phyloP scores from a whole-genome alignment of 2,329 filamentous ascomycete genomes.

The Penicillium sp. region DNA sequence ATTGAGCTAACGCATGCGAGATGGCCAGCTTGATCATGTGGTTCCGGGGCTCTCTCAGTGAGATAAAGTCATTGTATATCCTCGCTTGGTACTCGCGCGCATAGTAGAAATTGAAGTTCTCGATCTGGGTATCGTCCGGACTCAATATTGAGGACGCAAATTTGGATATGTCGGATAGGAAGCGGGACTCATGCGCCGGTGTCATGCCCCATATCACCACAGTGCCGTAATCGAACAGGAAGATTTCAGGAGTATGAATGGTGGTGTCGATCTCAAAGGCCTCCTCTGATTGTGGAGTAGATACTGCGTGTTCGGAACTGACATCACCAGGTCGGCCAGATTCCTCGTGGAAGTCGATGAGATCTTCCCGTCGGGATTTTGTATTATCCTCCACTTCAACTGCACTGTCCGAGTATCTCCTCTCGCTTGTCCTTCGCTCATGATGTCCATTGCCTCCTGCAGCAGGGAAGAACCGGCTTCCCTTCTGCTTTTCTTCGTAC shows the following conservation, averaged over 20 bases:
- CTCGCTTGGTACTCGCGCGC: slow-evolving; percentile 95
- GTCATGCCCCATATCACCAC: slow-evolving; percentile 99
- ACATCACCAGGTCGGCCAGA: slow-evolving; percentile 33
- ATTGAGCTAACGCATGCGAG: slow-evolving; percentile 91
- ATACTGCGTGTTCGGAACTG: slow-evolving; percentile 28
- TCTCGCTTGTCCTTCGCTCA: slow-evolving; percentile 53
- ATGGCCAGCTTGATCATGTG: slow-evolving; percentile 99
- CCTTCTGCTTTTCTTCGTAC: slow-evolving; percentile 48
- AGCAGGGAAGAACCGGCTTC: slow-evolving; percentile 30
- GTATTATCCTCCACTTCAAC: slow-evolving; percentile 66
- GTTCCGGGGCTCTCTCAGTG: slow-evolving; percentile 86
- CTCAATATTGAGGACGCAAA: slow-evolving; percentile 91
- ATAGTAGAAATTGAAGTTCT: slow-evolving; percentile 99
- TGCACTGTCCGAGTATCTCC: slow-evolving; percentile 69
- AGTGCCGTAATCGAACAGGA: slow-evolving; percentile 95
- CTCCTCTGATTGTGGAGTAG: slow-evolving; percentile 32
- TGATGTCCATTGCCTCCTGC: slow-evolving; percentile 34
- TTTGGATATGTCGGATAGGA: slow-evolving; percentile 89
- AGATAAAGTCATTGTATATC: slow-evolving; percentile 99
- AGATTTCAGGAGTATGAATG: slow-evolving; percentile 90
- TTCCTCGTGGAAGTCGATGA: slow-evolving; percentile 62
- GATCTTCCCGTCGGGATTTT: slow-evolving; percentile 59
- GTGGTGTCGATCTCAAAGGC: slow-evolving; percentile 78
- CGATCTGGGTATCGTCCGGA: slow-evolving; percentile 86
- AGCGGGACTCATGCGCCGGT: slow-evolving; percentile 81